Evolutionary conservation across 176 grass and related monocot genomes (phyloP).

Genomic region (Zoysia japonica): DNA sequence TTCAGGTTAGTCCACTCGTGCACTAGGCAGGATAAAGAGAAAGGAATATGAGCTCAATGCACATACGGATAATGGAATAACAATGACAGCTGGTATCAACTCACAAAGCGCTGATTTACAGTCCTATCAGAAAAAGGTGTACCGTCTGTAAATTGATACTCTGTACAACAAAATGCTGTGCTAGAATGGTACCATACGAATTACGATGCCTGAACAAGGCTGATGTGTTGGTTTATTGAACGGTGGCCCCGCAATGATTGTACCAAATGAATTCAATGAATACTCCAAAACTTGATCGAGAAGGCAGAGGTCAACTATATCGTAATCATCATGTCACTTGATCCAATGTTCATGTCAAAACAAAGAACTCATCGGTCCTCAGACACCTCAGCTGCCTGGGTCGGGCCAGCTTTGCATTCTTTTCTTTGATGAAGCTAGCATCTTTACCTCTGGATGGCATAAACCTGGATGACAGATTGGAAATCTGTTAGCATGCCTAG

Average conservation of each 20-base stretch:
- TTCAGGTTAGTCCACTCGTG: no score
- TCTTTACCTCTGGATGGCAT: conserved; percentile 86
- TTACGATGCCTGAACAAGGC: conserved; percentile 22
- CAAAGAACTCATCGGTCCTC: conserved; percentile 40
- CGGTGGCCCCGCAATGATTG: conserved; percentile 33
- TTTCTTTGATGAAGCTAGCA: conserved; percentile 84
- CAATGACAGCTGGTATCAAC: neutral
- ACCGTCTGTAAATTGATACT: neutral
- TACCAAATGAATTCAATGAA: conserved; percentile 27
- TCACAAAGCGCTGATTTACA: neutral
- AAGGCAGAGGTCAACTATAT: conserved; percentile 33
- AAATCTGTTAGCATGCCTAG: conserved; percentile 22
- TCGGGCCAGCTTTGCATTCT: conserved; percentile 67
- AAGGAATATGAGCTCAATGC: no score
- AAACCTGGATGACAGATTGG: conserved; percentile 53
- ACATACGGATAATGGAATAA: no score
- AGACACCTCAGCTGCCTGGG: conserved; percentile 37
- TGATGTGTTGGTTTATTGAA: conserved; percentile 3
- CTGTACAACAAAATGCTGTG: conserved; percentile 49
- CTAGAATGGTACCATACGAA: neutral
- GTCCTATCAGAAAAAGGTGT: neutral
- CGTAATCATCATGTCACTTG: conserved; percentile 29
- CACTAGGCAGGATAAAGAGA: no score
- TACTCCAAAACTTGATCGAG: conserved; percentile 24
- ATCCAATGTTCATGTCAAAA: conserved; percentile 1